Evolutionary conservation across 208 protist species (phyloP).

Genomic region (Crithidia acanthocephali): DNA sequence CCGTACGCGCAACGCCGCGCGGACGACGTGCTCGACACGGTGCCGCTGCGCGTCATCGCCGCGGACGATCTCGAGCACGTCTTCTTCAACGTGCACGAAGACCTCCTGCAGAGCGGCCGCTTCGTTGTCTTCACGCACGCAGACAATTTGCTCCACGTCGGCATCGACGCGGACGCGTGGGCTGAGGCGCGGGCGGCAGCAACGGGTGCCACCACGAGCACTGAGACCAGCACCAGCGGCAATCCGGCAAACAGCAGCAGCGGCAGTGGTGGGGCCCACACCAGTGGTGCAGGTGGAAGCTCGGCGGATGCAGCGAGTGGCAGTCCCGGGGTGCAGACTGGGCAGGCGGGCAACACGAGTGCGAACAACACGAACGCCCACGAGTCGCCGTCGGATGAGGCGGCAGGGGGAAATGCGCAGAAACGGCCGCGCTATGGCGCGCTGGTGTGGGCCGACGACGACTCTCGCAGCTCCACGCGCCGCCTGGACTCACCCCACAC

Average conservation of each 20-base stretch:
- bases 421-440: conserved; percentile 16
- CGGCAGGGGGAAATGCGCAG: not conserved
- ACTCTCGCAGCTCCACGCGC: conserved; percentile 5
- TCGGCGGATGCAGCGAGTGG: no score
- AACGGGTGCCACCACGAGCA: not conserved
- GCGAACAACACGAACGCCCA: no score
- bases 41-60: conserved; percentile 43
- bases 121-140: conserved; percentile 60
- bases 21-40: conserved; percentile 33
- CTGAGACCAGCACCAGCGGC: not conserved
- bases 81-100: conserved; percentile 59
- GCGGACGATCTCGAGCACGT: conserved; percentile 44
- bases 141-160: conserved; percentile 42
- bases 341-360: not conserved
- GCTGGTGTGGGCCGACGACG: conserved; percentile 12
- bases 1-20: conserved; percentile 33
- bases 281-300: not conserved
- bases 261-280: not conserved
- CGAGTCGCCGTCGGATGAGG: conserved; percentile 5
- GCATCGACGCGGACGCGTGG: conserved; percentile 25
- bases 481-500: conserved; percentile 27
- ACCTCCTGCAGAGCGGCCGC: conserved; percentile 41
- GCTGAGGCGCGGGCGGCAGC: conserved; percentile 24
- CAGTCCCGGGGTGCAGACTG: no score
- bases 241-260: not conserved